These are phyloP conservation scores for Miscanthus lutarioriparius DNA, from an alignment of 176 grass and related monocot species.

Conservation along the genomic window DNA sequence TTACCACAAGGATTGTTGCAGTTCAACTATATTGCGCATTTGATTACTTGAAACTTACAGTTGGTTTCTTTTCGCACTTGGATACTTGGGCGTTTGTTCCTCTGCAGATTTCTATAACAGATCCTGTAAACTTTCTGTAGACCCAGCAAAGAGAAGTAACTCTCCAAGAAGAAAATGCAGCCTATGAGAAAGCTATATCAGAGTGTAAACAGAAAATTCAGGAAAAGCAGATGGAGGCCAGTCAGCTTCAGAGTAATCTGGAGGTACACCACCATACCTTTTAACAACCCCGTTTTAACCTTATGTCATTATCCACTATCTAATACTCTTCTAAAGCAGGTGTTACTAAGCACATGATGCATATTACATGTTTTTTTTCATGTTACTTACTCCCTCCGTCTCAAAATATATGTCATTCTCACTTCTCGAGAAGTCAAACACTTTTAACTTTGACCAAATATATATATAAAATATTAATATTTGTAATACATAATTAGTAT, in stretches of 20 bases:
- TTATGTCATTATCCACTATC: neutral
- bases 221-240: slow-evolving; percentile 61
- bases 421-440: no score
- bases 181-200: slow-evolving; percentile 85
- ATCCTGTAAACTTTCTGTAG: slow-evolving; percentile 36
- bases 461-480: no score
- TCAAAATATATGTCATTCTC: no score
- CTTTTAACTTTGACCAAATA: no score
- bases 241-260: slow-evolving; percentile 60
- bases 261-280: slow-evolving; percentile 44
- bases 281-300: neutral
- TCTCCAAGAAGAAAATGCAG: slow-evolving; percentile 78
- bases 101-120: neutral
- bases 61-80: neutral
- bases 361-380: neutral
- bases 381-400: no score
- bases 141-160: slow-evolving; percentile 65
- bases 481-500: no score
- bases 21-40: neutral
- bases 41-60: neutral
- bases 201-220: slow-evolving; percentile 79
- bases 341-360: neutral
- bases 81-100: neutral
- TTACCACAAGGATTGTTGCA: neutral
- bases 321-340: neutral